phyloP scores from a whole-genome alignment of 2,329 filamentous ascomycete species.

The Chaetomiaceae sp. region DNA sequence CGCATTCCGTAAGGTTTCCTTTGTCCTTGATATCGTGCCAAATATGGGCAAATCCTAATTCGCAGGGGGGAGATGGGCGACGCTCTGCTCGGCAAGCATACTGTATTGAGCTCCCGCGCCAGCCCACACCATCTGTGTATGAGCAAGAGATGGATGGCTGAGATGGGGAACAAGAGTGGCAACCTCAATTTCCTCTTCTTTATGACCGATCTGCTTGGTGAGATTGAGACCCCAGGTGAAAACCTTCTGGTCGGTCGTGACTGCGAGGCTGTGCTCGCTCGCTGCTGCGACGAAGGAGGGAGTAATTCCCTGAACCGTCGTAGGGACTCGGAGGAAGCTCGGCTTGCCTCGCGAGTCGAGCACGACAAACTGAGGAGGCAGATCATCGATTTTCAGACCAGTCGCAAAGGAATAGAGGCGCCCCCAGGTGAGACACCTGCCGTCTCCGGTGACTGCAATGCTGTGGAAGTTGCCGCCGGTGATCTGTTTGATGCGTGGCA shows the following conservation, averaged over 20 bases:
- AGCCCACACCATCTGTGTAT: conserved; percentile 68
- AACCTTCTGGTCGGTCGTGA: conserved; percentile 61
- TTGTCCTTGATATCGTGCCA: not conserved
- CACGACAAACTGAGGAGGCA: conserved; percentile 53
- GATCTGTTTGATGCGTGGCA: conserved; percentile 10
- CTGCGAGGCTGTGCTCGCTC: conserved; percentile 66
- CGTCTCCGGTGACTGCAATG: conserved; percentile 51
- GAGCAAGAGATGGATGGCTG: conserved; percentile 74
- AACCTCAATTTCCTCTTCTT: conserved; percentile 67
- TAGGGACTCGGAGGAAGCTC: conserved; percentile 65
- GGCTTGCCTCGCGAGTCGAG: conserved; percentile 58
- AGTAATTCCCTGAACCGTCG: conserved; percentile 49
- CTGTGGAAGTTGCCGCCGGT: conserved; percentile 68
- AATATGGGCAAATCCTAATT: not conserved
- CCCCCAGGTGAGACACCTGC: conserved; percentile 55
- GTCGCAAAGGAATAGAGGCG: conserved; percentile 38
- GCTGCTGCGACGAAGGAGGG: conserved; percentile 57
- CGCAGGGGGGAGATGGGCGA: not conserved
- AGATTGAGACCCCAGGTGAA: conserved; percentile 76
- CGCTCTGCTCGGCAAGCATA: conserved; percentile 41
- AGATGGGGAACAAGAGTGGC: conserved; percentile 64
- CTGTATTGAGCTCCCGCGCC: conserved; percentile 81
- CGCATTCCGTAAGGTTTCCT: not conserved
- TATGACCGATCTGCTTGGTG: conserved; percentile 73
- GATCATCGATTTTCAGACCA: conserved; percentile 44